Conservation (phyloP, 805 yeast genomes). For the Henningerozyma blattae region DNA sequence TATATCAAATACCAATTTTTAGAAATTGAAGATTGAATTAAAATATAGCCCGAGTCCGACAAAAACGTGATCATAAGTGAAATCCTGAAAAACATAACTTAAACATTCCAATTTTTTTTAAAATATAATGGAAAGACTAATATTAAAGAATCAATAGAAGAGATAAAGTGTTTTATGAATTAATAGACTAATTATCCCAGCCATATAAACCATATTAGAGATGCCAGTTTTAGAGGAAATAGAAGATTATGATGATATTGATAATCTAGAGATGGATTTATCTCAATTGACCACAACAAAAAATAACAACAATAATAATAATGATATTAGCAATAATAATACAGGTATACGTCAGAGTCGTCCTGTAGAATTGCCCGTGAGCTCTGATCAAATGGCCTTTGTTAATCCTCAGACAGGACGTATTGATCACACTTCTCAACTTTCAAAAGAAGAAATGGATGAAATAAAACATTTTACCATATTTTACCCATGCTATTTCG, state of each 20-base stretch:
- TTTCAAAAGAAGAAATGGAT: conserved; percentile 45
- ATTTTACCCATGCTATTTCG: conserved; percentile 89
- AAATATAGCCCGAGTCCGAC: too few species aligned
- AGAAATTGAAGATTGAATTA: not conserved
- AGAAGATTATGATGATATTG: conserved; percentile 71
- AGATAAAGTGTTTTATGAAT: too few species aligned
- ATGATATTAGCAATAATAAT: conserved; percentile 29
- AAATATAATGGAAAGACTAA: not conserved
- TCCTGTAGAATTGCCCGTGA: conserved; percentile 11
- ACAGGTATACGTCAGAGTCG: too few species aligned
- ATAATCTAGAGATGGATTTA: conserved; percentile 84
- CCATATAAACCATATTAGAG: conserved; percentile 10
- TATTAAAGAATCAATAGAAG: not conserved
- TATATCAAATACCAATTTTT: too few species aligned
- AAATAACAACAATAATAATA: conserved; percentile 61
- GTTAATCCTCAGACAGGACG: conserved; percentile 21
- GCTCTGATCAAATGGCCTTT: conserved; percentile 10
- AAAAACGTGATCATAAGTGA: not conserved
- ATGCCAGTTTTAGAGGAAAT: conserved; percentile 70
- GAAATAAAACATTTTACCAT: conserved; percentile 61
- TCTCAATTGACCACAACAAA: conserved; percentile 76
- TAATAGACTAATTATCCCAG: too few species aligned
- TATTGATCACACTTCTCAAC: conserved; percentile 15
- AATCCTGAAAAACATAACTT: not conserved
- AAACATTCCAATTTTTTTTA: not conserved